Conservation (phyloP, 1,139 yeast species). For the Eremothecium gossypii region DNA sequence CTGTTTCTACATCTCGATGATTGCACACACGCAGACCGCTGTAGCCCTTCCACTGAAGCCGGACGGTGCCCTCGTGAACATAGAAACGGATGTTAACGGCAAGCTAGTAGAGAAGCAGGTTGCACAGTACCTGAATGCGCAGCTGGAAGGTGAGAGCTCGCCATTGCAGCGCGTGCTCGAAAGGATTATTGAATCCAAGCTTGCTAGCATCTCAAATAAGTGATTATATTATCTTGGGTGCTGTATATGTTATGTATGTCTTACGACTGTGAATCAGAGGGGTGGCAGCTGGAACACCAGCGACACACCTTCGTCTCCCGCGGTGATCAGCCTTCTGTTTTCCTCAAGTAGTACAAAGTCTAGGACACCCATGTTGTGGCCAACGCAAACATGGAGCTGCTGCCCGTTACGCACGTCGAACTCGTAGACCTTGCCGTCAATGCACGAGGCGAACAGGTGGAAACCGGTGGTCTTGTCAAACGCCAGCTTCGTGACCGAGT, state of each 20-base stretch:
- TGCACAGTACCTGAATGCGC: slow-evolving; percentile 43
- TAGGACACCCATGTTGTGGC: slow-evolving; percentile 89
- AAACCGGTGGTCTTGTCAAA: slow-evolving; percentile 50
- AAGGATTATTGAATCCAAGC: slow-evolving; percentile 20
- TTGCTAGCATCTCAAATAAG: slow-evolving; percentile 23
- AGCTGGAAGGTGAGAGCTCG: slow-evolving; percentile 35
- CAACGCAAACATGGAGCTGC: slow-evolving; percentile 67
- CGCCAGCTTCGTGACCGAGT: slow-evolving; percentile 72
- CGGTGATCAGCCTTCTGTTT: slow-evolving; percentile 70
- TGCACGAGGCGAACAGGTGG: slow-evolving; percentile 58
- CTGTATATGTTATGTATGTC: not conserved
- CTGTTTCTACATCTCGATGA: slow-evolving; percentile 79
- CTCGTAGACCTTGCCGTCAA: slow-evolving; percentile 77
- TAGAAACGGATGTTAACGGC: slow-evolving; percentile 92
- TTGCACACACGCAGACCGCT: slow-evolving; percentile 79
- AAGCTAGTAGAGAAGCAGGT: slow-evolving; percentile 86
- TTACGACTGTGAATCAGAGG: not conserved
- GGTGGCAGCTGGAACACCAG: slow-evolving; percentile 42
- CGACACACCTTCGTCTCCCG: slow-evolving; percentile 97
- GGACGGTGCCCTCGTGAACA: slow-evolving; percentile 61
- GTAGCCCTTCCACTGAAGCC: slow-evolving; percentile 63
- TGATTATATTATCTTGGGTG: slow-evolving; percentile 11
- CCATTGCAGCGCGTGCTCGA: slow-evolving; percentile 16
- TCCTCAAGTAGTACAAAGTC: slow-evolving; percentile 62
- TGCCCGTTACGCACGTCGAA: slow-evolving; percentile 92